A percentile compares a stretch with the other conserved stretches of the same genome.
Evolutionary conservation across 2,329 filamentous ascomycete genomes (phyloP).

Genomic region (Parasarocladium wereldwijsianum): DNA sequence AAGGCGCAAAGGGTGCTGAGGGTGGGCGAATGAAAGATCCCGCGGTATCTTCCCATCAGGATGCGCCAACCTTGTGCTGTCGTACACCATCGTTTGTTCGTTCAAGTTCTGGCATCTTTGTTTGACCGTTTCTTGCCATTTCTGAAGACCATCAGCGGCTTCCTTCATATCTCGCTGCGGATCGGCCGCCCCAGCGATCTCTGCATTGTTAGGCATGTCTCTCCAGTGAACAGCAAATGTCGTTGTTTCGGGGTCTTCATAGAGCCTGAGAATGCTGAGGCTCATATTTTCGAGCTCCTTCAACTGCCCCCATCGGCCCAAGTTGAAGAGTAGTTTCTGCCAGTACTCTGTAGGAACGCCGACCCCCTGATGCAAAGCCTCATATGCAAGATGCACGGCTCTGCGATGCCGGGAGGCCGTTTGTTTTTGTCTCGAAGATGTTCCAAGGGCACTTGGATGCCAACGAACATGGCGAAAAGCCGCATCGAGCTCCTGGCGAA

Average conservation of each 20-base stretch:
- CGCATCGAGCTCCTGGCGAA: too few relatives aligned
- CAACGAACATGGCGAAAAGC: too few relatives aligned
- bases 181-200: too few relatives aligned
- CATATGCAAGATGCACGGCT: constrained; percentile 15
- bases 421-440: too few relatives aligned
- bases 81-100: too few relatives aligned
- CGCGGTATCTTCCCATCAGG: constrained; percentile 14
- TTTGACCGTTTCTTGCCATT: constrained; percentile 1
- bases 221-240: constrained; percentile 27
- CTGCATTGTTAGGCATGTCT: constrained; percentile 30
- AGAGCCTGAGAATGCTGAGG: constrained; percentile 25
- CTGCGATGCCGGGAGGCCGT: too few relatives aligned
- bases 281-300: constrained; percentile 29
- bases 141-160: not conserved
- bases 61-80: not conserved
- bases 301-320: constrained; percentile 27
- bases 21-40: constrained; percentile 26
- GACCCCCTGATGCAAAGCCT: constrained; percentile 15
- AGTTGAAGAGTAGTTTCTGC: constrained; percentile 26
- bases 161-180: not conserved
- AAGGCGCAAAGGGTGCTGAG: constrained; percentile 29
- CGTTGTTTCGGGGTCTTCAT: constrained; percentile 14
- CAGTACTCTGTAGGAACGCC: constrained; percentile 23
- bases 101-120: too few relatives aligned
- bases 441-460: too few relatives aligned